Percentiles rank a stretch among this genome's conserved stretches.
phyloP scores from a whole-genome alignment of 1,284 basidiomycete genomes.

The Leccinum angustisporum region DNA sequence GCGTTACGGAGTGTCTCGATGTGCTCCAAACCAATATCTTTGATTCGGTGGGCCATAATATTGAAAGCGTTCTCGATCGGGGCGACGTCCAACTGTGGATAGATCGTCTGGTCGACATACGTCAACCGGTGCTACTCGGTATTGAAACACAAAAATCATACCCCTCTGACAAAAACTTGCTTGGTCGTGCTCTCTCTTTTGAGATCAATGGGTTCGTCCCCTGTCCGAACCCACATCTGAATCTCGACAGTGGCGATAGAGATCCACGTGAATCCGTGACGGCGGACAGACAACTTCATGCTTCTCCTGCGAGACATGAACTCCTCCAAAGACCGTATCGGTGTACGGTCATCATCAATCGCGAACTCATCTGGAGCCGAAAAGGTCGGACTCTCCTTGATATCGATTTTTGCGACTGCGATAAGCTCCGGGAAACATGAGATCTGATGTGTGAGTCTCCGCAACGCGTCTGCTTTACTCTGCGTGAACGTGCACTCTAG shows the following conservation, averaged over 20 bases:
- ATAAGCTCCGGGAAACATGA: not conserved
- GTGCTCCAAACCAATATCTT: too few species aligned
- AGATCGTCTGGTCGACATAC: too few species aligned
- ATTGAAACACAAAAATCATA: not conserved
- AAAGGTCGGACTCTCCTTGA: not conserved
- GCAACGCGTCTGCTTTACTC: not conserved
- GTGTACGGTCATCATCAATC: not conserved
- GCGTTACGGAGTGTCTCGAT: too few species aligned
- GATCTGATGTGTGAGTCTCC: not conserved
- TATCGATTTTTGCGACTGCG: not conserved
- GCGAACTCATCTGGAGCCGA: not conserved
- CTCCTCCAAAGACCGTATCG: not conserved
- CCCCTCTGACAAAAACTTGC: not conserved
- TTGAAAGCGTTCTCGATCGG: too few species aligned
- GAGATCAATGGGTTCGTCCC: not conserved
- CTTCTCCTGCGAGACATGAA: not conserved
- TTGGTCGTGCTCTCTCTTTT: not conserved
- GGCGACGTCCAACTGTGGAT: too few species aligned
- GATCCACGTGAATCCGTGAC: not conserved
- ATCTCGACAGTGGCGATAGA: not conserved
- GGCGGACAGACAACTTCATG: not conserved
- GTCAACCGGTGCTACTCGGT: not conserved
- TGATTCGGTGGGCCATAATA: too few species aligned
- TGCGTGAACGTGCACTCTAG: not conserved
- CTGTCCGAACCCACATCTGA: not conserved